Evolutionary conservation across 768 basidiomycete genomes (phyloP).

Genomic region (Russula ochroleuca): DNA sequence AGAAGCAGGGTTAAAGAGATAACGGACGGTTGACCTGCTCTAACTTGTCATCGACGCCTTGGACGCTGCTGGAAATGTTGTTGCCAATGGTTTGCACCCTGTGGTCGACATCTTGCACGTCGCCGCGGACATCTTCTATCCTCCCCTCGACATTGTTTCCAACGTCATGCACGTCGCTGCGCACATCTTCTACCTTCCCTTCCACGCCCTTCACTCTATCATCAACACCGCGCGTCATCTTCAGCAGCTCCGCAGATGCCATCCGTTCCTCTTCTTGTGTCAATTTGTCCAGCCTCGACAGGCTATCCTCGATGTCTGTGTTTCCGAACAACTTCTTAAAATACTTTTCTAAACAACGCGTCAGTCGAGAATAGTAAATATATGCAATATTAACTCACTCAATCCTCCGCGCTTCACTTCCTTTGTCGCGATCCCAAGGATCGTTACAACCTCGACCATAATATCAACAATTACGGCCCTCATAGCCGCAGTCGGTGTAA

Average conservation of each 20-base stretch:
- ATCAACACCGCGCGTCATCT: background rate
- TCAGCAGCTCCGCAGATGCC: constrained; percentile 4
- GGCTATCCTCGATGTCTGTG: background rate
- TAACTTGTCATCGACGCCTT: background rate
- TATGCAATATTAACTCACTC: background rate
- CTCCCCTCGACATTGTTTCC: no score
- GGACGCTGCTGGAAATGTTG: no score
- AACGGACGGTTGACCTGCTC: no score
- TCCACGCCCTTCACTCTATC: background rate
- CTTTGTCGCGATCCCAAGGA: background rate
- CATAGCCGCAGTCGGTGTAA: background rate
- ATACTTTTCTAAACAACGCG: background rate
- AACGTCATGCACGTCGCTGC: background rate
- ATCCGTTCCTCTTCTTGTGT: constrained; percentile 1
- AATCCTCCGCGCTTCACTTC: constrained; percentile 1
- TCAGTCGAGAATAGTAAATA: background rate
- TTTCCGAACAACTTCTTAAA: background rate
- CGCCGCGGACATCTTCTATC: no score
- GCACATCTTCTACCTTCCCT: background rate
- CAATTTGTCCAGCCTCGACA: background rate
- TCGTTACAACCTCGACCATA: background rate
- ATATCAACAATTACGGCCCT: background rate
- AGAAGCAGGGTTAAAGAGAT: background rate
- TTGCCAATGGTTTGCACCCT: no score
- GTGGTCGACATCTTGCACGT: no score